phyloP scores from a whole-genome alignment of 495 filamentous ascomycete species.

The Recurvomyces mirabilis region DNA sequence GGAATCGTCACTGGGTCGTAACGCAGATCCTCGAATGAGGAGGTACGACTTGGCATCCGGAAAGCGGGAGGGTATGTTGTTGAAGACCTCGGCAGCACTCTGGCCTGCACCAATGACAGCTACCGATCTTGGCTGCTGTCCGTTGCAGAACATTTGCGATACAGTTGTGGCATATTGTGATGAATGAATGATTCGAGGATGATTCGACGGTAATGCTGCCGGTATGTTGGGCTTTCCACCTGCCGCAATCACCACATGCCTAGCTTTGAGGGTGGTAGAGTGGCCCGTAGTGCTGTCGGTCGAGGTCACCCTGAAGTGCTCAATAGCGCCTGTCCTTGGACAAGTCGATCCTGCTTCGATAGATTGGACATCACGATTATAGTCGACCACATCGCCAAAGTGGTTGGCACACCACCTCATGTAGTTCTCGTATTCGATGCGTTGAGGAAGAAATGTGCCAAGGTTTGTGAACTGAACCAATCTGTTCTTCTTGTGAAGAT shows the following conservation, averaged over 20 bases:
- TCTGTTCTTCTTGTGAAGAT: slow-evolving; percentile 65
- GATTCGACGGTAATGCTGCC: slow-evolving; percentile 34
- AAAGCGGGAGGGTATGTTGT: slow-evolving; percentile 71
- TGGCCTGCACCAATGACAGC: slow-evolving; percentile 83
- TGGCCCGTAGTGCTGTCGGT: slow-evolving; percentile 42
- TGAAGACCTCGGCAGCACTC: slow-evolving; percentile 90
- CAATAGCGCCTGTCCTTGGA: slow-evolving; percentile 32
- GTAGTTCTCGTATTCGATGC: slow-evolving; percentile 90
- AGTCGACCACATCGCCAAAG: slow-evolving; percentile 69
- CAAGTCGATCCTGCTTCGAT: slow-evolving; percentile 36
- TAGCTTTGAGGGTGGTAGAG: slow-evolving; percentile 45
- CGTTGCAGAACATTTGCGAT: slow-evolving; percentile 30
- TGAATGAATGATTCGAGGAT: slow-evolving; percentile 70
- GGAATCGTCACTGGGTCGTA: slow-evolving; percentile 87
- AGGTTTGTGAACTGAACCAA: slow-evolving; percentile 85
- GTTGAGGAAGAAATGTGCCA: slow-evolving; percentile 72
- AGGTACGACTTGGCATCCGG: slow-evolving; percentile 66
- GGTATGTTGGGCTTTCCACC: slow-evolving; percentile 77
- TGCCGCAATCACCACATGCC: slow-evolving; percentile 76
- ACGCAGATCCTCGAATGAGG: slow-evolving; percentile 64
- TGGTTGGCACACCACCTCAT: slow-evolving; percentile 79
- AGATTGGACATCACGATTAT: slow-evolving; percentile 63
- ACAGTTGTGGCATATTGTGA: slow-evolving; percentile 67
- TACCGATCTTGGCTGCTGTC: slow-evolving; percentile 54
- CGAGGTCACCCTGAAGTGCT: slow-evolving; percentile 46